Evolutionary conservation across 2,329 filamentous ascomycete species (phyloP), one percentile per base, ranked within the genome.

Genomic region (Alternaria tenuissima): DNA sequence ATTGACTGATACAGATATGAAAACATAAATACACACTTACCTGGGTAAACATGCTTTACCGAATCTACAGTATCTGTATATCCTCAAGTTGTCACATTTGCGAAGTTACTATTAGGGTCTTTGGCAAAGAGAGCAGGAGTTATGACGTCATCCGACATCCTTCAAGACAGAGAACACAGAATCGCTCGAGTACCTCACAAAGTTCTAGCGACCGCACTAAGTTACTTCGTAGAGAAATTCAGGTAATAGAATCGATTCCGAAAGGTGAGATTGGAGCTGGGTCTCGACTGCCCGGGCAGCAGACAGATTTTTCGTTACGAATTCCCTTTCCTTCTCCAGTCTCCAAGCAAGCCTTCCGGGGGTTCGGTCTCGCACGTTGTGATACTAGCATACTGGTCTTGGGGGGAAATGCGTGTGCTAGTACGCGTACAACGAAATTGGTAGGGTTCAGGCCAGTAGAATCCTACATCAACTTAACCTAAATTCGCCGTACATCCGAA

Each of bases 381-480:
- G 20, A 49, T 49, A 20, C 20, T 20, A 38, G 24, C 32, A 38
- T 49, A 38, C 20, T 49, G 32, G 46, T 36, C 22, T n/a, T 38
- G 32, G 34, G 28, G 7, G 28, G 11, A 30, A 12, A 49, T 36
- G 32, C 32, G 30, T 30, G 36, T 48, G 32, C 30, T 36, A 20
- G 30, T 49, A 49, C 46, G 30, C 32, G 46, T 49, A 24, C 46
- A 26, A 11, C 6, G 14, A 24, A 24, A 38, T 26, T 49, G 20
- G 46, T 49, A 49, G 46, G 46, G 46, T 49, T 30, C 46, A 49
- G 30, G 46, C 30, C 20, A 26, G 46, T 38, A 36, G 46, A n/a
- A 49, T 36, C 46, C 32, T 49, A 49, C 32, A 49, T 20, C 20
- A 36, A 36, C 9, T 49, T 36, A 24, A 38, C 46, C 32, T 20